Conservation (phyloP, 495 filamentous ascomycete species). For the Penicillium taxi region DNA sequence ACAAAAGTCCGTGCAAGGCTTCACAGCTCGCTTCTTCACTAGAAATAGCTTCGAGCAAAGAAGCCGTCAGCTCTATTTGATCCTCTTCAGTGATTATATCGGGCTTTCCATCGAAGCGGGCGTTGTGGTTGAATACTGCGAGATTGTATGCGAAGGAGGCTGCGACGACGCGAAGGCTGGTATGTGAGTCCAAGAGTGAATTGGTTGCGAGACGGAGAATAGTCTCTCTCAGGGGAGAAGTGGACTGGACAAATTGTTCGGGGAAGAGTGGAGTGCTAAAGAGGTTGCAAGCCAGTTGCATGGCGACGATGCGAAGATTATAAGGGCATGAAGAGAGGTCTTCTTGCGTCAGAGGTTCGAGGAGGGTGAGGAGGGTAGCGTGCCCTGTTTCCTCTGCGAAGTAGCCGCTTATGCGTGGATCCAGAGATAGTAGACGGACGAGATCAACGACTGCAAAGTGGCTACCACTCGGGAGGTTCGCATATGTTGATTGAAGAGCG, state of each 20-base stretch:
- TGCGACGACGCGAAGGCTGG: constrained; percentile 61
- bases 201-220: constrained; percentile 41
- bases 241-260: constrained; percentile 28
- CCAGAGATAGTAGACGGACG: constrained; percentile 65
- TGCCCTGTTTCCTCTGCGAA: constrained; percentile 68
- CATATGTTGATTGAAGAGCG: constrained; percentile 23
- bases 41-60: constrained; percentile 65
- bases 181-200: constrained; percentile 47
- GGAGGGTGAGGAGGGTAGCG: constrained; percentile 53
- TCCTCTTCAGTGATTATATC: constrained; percentile 58
- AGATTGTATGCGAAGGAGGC: constrained; percentile 81
- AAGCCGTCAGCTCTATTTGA: constrained; percentile 71
- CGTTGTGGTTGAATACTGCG: constrained; percentile 57
- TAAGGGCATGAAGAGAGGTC: constrained; percentile 55
- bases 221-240: constrained; percentile 26
- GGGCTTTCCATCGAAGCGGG: constrained; percentile 47
- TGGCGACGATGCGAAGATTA: constrained; percentile 69
- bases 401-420: constrained; percentile 77
- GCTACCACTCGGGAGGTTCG: constrained; percentile 33
- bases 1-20: constrained; percentile 60
- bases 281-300: constrained; percentile 57
- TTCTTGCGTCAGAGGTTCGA: constrained; percentile 47
- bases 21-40: constrained; percentile 61
- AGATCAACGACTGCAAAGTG: constrained; percentile 78
- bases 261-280: constrained; percentile 49